Evolutionary conservation across 768 basidiomycete genomes (phyloP).

Genomic region (Mycena venus): DNA sequence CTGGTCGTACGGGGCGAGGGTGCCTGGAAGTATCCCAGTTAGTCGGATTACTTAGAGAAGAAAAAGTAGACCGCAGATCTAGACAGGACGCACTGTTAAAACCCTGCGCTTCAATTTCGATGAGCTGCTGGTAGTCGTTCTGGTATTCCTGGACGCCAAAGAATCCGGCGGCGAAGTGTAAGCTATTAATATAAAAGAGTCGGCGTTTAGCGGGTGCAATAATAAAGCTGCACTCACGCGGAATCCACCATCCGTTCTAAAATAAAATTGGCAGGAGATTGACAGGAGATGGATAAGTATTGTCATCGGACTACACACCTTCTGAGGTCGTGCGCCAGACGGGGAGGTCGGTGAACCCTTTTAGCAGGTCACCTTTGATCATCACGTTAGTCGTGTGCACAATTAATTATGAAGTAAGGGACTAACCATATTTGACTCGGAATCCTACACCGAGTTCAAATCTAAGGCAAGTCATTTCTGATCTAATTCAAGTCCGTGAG

Average conservation of each 20-base stretch:
- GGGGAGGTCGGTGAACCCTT: constrained; percentile 61
- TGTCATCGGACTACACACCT: constrained; percentile 48
- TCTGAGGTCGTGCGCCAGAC: constrained; percentile 74
- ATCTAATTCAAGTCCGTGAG: constrained; percentile 32
- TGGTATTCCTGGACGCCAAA: constrained; percentile 66
- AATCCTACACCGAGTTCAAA: constrained; percentile 69
- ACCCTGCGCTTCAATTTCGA: constrained; percentile 67
- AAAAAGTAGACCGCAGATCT: neutral
- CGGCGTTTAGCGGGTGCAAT: neutral
- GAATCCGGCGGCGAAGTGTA: constrained; percentile 71
- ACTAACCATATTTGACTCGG: constrained; percentile 69
- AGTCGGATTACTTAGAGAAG: neutral
- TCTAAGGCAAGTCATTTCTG: constrained; percentile 35
- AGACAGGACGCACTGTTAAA: constrained; percentile 57
- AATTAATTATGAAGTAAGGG: constrained; percentile 77
- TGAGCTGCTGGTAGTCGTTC: constrained; percentile 71
- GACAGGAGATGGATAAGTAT: constrained; percentile 55
- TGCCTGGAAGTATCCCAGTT: constrained; percentile 49
- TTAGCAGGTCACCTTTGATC: constrained; percentile 62
- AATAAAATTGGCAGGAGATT: constrained; percentile 36
- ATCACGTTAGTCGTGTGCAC: constrained; percentile 84
- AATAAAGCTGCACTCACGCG: constrained; percentile 38
- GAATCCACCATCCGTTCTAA: constrained; percentile 67
- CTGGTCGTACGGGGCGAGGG: constrained; percentile 78
- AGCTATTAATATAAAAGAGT: constrained; percentile 73